These are phyloP conservation scores for Sporothrix curviconia DNA, from an alignment of 2,329 filamentous ascomycete species.

Conservation along the genomic window DNA sequence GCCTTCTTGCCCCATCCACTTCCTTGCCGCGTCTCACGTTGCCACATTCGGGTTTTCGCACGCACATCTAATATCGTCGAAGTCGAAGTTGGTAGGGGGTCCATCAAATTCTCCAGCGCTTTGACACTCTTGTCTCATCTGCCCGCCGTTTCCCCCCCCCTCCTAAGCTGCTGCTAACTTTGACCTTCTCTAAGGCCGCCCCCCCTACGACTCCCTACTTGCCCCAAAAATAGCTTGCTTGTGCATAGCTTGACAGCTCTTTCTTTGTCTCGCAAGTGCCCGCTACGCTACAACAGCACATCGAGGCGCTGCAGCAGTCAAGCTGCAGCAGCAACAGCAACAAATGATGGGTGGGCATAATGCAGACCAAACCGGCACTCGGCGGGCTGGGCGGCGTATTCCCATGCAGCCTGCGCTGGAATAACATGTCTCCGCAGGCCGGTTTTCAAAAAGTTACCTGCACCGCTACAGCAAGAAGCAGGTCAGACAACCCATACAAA, in stretches of 20 bases:
- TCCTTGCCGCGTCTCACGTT: not conserved
- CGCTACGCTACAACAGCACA: constrained; percentile 95
- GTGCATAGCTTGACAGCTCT: no score
- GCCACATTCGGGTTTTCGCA: not conserved
- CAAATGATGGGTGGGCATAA: constrained; percentile 87
- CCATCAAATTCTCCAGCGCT: no score
- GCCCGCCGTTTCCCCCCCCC: constrained; percentile 8
- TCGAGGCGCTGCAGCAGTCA: constrained; percentile 94
- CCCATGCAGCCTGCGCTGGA: constrained; percentile 71
- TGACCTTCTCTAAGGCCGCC: not conserved
- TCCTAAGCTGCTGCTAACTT: not conserved
- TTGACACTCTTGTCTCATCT: constrained; percentile 12
- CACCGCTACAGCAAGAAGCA: constrained; percentile 69
- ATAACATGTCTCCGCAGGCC: constrained; percentile 69
- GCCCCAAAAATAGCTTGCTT: not conserved
- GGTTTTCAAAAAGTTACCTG: constrained; percentile 88
- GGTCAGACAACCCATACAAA: constrained; percentile 66
- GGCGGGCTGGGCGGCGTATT: constrained; percentile 63
- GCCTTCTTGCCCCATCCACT: not conserved
- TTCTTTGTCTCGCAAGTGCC: constrained; percentile 59
- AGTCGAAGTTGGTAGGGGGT: no score
- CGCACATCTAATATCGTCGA: no score
- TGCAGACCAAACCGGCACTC: constrained; percentile 73
- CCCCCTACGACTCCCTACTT: not conserved
- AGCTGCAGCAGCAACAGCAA: constrained; percentile 95